A percentile compares a stretch with the other conserved stretches of the same genome.
phyloP scores from a whole-genome alignment of 2,329 filamentous ascomycete species.

The Beauveria australis region DNA sequence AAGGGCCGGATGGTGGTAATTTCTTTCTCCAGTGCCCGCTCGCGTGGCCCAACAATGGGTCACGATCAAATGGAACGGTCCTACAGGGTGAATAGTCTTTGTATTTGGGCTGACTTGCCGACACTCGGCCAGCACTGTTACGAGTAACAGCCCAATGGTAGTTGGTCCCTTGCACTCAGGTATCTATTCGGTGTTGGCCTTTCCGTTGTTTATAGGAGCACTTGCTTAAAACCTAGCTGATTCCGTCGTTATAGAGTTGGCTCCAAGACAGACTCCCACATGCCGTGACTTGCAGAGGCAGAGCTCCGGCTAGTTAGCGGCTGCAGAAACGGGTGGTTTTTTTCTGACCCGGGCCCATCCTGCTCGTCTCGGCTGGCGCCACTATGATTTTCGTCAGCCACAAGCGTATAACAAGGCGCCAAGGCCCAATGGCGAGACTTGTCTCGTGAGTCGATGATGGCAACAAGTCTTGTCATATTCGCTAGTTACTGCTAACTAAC shows the following conservation, averaged over 20 bases:
- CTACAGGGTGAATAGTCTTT: no score
- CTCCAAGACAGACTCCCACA: background rate
- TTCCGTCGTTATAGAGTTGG: background rate
- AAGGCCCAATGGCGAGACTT: background rate
- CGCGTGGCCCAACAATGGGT: background rate
- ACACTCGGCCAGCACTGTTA: no score
- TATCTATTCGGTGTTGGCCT: background rate
- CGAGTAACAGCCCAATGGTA: no score
- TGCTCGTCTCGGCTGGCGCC: background rate
- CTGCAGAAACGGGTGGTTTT: background rate
- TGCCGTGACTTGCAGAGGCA: background rate
- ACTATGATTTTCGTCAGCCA: background rate
- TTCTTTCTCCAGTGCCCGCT: background rate
- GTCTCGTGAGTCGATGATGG: no score
- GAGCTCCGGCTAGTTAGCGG: no score
- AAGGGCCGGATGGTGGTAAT: conserved; percentile 9
- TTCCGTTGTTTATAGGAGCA: background rate
- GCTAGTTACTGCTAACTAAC: background rate
- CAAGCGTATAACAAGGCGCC: conserved; percentile 3
- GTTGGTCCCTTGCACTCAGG: no score
- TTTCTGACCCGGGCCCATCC: background rate
- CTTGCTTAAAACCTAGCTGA: background rate
- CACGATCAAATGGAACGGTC: no score
- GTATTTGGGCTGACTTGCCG: no score
- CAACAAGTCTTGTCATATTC: no score